A percentile compares a stretch with the other conserved stretches of the same genome.
Evolutionary conservation across 2,329 filamentous ascomycete species (phyloP).

Genomic region (Scleromitrula shiraiana): DNA sequence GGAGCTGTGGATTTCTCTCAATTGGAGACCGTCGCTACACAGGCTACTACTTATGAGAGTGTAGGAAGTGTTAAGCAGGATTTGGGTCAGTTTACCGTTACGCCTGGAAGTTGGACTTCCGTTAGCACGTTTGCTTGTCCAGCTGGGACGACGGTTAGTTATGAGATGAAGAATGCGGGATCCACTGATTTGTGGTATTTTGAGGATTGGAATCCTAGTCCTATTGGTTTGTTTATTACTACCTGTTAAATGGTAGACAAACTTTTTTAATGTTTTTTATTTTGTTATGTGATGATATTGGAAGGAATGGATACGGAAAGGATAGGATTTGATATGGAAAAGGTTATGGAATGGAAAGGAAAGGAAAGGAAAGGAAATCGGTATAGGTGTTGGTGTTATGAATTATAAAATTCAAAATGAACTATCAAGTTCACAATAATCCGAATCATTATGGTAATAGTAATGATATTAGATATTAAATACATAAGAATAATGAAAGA

Average conservation of each 20-base stretch:
- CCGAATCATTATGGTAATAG: no score
- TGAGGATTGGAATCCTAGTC: conserved; percentile 51
- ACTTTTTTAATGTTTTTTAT: no score
- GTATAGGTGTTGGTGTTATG: no score
- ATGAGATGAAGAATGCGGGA: conserved; percentile 40
- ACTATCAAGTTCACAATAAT: no score
- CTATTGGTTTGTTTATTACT: conserved; percentile 35
- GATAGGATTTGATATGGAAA: no score
- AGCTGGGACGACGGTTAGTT: conserved; percentile 42
- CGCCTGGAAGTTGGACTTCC: conserved; percentile 46
- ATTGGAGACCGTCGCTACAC: conserved; percentile 37
- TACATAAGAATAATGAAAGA: no score
- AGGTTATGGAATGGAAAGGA: no score
- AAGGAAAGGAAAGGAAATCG: no score
- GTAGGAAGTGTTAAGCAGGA: conserved; percentile 38
- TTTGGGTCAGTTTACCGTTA: conserved; percentile 37
- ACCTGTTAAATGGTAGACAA: conserved; percentile 9
- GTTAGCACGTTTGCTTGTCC: conserved; percentile 48
- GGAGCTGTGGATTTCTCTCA: conserved; percentile 46
- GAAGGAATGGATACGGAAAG: no score
- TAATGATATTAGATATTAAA: no score
- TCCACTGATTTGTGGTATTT: conserved; percentile 50
- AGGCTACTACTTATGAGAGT: conserved; percentile 46
- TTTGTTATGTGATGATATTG: no score
- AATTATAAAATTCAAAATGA: no score